Base-by-base conservation (phyloP, 495 filamentous ascomycete genomes). In the Aspergillus cristatus region DNA sequence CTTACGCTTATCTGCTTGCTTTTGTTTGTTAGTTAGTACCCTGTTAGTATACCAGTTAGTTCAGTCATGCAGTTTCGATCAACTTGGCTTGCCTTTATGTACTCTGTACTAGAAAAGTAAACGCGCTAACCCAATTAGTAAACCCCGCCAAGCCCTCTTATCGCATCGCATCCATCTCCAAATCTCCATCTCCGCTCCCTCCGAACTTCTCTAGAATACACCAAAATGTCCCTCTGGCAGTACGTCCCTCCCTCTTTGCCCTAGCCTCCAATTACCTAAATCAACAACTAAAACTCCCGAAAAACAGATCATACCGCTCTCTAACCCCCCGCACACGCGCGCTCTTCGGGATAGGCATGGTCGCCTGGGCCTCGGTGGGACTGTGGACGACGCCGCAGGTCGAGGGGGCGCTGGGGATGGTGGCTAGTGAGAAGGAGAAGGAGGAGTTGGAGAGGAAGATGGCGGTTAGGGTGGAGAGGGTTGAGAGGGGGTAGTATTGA, bases 361-460 rank as follows among this genome's bases (percentile, higher is more conserved):
- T 86, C 54, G 72, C 68, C 18, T 86, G 78, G 63, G 77, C 77
- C 0, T 57, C 54, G n/a, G 54, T 77, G 24, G 80, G 76, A 10
- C 60, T 84, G 12, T 66, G 66, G 45, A 50, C 73, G 3, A 67
- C 72, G n/a, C 69, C 81, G 26, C 64, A 67, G 35, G 74, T 76
- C 2, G 82, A 85, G 55, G 61, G 68, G 42, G 71, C 67, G 10
- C 60, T 84, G 39, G 78, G 77, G 2, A 65, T 84, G 48, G 66
- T 69, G 30, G 62, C 82, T n/a, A 74, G 65, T 11, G 67, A 77
- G 50, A 54, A 78, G 43, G 76, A 85, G 47, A 72, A 69, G 46
- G 63, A 74, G 49, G 68, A 67, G 28, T 47, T 84, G 54, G 53
- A 70, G 44, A 52, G 44, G 54, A 65, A 53, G 48, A 52, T 53